A percentile compares a stretch with the other conserved stretches of the same genome.
These are phyloP conservation scores for Rubus parviflorus DNA, from an alignment of 306 rosid genomes.

Conservation along the genomic window DNA sequence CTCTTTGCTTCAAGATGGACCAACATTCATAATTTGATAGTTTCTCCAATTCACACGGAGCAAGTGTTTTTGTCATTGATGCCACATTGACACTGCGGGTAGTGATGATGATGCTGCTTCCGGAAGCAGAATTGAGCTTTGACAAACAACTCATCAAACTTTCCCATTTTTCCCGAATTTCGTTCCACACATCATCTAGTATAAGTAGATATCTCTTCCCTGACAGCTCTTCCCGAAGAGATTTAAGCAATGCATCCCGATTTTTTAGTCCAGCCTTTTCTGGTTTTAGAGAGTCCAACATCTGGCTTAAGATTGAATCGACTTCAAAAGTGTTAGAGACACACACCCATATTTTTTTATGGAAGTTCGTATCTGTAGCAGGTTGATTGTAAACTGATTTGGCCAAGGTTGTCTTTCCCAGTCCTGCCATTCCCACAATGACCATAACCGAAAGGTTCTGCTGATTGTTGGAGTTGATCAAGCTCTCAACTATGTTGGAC, in stretches of 20 bases:
- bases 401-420: conserved; percentile 26
- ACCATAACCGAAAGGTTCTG: not conserved
- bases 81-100: conserved; percentile 8
- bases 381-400: conserved; percentile 9
- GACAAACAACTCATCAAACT: conserved; percentile 5
- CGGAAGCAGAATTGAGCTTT: not conserved
- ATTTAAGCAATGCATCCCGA: not conserved
- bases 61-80: not conserved
- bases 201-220: conserved; percentile 24
- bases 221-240: not conserved
- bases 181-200: conserved; percentile 28
- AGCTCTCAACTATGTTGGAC: not conserved
- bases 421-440: conserved; percentile 20
- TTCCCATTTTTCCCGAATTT: not conserved
- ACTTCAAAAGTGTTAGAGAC: conserved; percentile 13
- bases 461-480: not conserved
- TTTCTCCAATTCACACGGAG: not conserved
- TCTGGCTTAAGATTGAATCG: not conserved
- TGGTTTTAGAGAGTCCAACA: not conserved
- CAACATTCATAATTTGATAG: not conserved
- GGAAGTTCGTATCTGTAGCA: not conserved
- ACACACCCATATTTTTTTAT: conserved; percentile 19
- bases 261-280: not conserved
- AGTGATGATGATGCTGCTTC: conserved; percentile 16
- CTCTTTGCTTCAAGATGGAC: not conserved